Base-by-base conservation (phyloP, 768 basidiomycete genomes). In the Neoboletus magnificus region DNA sequence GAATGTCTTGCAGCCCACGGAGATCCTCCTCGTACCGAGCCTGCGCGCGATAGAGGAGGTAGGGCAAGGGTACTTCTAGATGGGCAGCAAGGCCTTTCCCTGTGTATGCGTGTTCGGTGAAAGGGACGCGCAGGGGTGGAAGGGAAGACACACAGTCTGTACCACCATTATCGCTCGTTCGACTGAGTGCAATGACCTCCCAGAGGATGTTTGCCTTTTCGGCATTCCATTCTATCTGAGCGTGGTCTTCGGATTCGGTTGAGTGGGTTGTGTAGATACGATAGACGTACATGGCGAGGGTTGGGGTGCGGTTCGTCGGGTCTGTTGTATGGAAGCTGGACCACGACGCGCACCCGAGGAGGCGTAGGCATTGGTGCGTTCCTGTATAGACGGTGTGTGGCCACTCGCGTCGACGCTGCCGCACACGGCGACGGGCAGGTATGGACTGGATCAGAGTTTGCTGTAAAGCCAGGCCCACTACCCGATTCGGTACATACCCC, bases 201-300 rank as follows among this genome's bases (percentile, higher is more conserved):
- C 91, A 93, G 9, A 93, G 75, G 7, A 90, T 82, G 58, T 86
- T 86, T 43, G 92, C 91, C 69, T 93, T 93, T 55, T 92, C 89
- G 9, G 81, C 61, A 41, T 81, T 89, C 91, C 91, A 93, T 75
- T 89, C 86, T 69, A 93, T 86, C 91, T 93, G 64, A 35, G 48
- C 36, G 27, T 18, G 52, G 55, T 56, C 50, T 58, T 56, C 52
- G 10, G 40, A 52, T 48, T 46, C 39, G 59, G 46, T 54, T 62
- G 42, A 41, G 41, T 30, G 52, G 20, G 36, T n/a, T 43, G 46
- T 48, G 52, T 20, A 25, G 48, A 18, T 35, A 35, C 50, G 30
- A 18, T 10, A 43, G 43, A 78, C 83, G 67, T 69, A 91, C 90
- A 68, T 76, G 77, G 42, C 85, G 83, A 50, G 89, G 89, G 59